Evolutionary conservation across 768 basidiomycete genomes (phyloP).

Genomic region (Phanerochaete sordida): DNA sequence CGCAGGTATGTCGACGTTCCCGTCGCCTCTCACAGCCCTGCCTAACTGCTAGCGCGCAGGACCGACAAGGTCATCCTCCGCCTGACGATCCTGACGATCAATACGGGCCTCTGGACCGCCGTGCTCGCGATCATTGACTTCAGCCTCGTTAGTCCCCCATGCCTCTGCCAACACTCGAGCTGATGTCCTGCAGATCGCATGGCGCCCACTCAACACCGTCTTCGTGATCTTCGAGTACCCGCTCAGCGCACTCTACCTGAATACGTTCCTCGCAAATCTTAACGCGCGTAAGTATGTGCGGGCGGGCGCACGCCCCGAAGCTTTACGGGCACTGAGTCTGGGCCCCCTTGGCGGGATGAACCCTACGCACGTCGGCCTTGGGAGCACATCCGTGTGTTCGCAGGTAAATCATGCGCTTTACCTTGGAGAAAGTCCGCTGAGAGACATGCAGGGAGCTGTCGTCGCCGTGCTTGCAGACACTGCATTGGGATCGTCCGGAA

Average conservation of each 20-base stretch:
- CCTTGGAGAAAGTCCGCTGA: too few relatives aligned
- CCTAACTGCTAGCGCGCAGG: background rate
- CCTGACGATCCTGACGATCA: background rate
- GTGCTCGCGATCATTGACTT: background rate
- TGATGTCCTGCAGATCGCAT: background rate
- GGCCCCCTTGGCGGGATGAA: too few relatives aligned
- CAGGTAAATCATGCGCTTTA: too few relatives aligned
- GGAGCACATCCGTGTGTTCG: too few relatives aligned
- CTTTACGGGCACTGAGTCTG: too few relatives aligned
- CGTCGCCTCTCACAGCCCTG: too few relatives aligned
- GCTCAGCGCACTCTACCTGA: constrained; percentile 4
- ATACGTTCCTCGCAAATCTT: constrained; percentile 8
- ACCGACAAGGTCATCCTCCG: background rate
- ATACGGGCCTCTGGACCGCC: background rate
- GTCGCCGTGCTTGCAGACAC: too few relatives aligned
- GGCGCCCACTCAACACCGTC: background rate
- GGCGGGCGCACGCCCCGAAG: too few relatives aligned
- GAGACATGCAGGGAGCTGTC: too few relatives aligned
- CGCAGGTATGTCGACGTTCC: background rate
- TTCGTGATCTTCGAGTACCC: constrained; percentile 4
- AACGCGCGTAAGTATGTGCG: constrained; percentile 1
- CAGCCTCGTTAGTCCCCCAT: background rate
- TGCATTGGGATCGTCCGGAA: too few relatives aligned
- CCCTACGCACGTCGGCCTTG: too few relatives aligned
- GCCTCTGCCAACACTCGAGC: background rate